phyloP scores from a whole-genome alignment of 106 monocot genomes.

The Alisma plantagoaquatica region DNA sequence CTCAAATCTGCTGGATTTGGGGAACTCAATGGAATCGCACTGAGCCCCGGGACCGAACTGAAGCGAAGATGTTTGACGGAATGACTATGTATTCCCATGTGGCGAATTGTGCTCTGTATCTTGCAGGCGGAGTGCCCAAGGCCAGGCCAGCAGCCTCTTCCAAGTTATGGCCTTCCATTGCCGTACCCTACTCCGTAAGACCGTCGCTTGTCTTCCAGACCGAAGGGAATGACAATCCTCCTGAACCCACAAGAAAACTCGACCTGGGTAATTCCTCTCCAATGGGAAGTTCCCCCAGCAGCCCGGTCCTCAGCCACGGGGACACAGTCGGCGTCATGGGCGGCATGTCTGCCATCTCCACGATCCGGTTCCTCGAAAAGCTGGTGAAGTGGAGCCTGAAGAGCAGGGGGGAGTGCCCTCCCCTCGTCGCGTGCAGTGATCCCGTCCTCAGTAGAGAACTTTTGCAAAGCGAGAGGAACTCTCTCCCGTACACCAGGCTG shows the following conservation, averaged over 20 bases:
- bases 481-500: not conserved
- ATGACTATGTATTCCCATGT: slow-evolving; percentile 2
- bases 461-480: slow-evolving; percentile 3
- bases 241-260: slow-evolving; percentile 3
- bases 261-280: slow-evolving; percentile 8
- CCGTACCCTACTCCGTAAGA: slow-evolving; percentile 11
- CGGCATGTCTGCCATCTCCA: slow-evolving; percentile 41
- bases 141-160: not conserved
- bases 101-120: slow-evolving; percentile 2
- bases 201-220: slow-evolving; percentile 14
- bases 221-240: slow-evolving; percentile 4
- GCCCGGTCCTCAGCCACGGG: slow-evolving; percentile 11
- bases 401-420: slow-evolving; percentile 24
- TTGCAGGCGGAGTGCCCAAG: slow-evolving; percentile 1
- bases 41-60: no score
- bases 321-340: slow-evolving; percentile 48
- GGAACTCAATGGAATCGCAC: no score
- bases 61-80: slow-evolving; percentile 19
- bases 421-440: slow-evolving; percentile 59
- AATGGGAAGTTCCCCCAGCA: slow-evolving; percentile 1
- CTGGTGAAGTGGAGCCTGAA: slow-evolving; percentile 28
- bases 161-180: not conserved
- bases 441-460: slow-evolving; percentile 23
- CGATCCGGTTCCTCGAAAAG: slow-evolving; percentile 51
- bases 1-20: no score